Evolutionary conservation across 139 green algal species (phyloP), one percentile per base, ranked within the genome.

Genomic region (Picochlorum costavermella): DNA sequence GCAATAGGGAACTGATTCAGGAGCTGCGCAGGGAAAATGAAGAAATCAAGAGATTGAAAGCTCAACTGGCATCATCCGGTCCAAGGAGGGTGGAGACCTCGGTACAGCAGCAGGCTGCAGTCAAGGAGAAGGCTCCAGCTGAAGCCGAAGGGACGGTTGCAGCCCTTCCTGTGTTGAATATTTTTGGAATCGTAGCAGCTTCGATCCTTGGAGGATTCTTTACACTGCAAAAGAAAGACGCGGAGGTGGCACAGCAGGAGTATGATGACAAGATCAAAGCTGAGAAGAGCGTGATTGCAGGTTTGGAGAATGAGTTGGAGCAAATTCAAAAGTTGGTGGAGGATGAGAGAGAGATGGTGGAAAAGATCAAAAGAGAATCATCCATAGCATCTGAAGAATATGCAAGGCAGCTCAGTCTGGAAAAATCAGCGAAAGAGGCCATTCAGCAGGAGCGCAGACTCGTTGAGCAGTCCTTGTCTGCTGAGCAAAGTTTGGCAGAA

Each of bases 151-250:
- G 6, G 17, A 28, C n/a, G 6, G 0, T 20, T 45, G 25, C 20
- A 31, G 16, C 26, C 12, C 9, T 29, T 1, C 60, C 45, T 29
- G 63, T 46, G 6, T 51, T 69, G 13, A 77, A 77, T 56, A 26
- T 77, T 11, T 46, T 77, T n/a, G 71, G 71, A 33, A 69, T 77
- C 50, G 25, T 77, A 33, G 71, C 57, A 17, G 71, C 64, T 6
- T 64, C 61, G 1, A 65, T 51, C 3, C 59, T 77, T 23, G 61
- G 26, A 8, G 71, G 71, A 2, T 73, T 69, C 51, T 28, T 64
- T 9, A 62, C 65, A n/a, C 49, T 77, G 10, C 59, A 69, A 59
- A 64, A 65, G 26, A 77, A 77, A 50, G 6, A 68, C 30, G 36
- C 56, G 3, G n/a, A 45, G 8, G 58, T 69, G 58, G 29, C 57